Evolutionary conservation across 805 yeast species (phyloP), one percentile per base, ranked within the genome.

Genomic region (Debaryomyces hansenii): DNA sequence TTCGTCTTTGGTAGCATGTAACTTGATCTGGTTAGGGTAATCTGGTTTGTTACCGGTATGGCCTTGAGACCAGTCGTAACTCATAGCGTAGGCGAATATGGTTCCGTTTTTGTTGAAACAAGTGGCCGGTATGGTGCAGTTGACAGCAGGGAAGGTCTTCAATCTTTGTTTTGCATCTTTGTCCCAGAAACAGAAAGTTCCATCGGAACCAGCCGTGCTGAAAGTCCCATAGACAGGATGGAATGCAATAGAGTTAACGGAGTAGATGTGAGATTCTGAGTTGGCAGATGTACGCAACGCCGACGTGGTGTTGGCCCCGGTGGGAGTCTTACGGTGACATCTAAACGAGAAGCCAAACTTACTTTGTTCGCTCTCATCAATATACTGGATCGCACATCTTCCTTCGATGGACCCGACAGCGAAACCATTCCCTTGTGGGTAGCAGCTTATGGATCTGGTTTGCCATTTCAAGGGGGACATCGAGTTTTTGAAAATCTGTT

Each of bases 21-120:
- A 72, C 67, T 87, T 85, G 50, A 94, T 82, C 45, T 80, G 74
- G 52, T 80, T 87, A 15, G 94, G 90, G 58, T 82, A 81, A 54
- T 85, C 90, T 2, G 82, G 86, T 37, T 84, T 79, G 70, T 88
- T 90, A 57, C 77, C 85, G 62, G 78, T 83, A 65, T 86, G 78
- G n/a, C 95, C 96, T 62, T 90, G 90, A 48, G 90, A 80, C 99
- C 99, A 94, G 64, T 94, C 99, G 68, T 94, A 92, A 51, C 96
- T 83, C 50, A 89, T 63, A 1, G 97, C 96, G 61, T 94, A 90
- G 3, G 97, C 98, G 64, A 87, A 84, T 9, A 94, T 82, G 28
- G 82, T 66, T 44, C 99, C 99, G 41, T 75, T 83, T 53, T 88
- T 76, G 69, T 90, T 94, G 73, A 92, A 94, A 4, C 83, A 83